Conservation (phyloP, 495 filamentous ascomycete species). For the Neurospora tetraspora region DNA sequence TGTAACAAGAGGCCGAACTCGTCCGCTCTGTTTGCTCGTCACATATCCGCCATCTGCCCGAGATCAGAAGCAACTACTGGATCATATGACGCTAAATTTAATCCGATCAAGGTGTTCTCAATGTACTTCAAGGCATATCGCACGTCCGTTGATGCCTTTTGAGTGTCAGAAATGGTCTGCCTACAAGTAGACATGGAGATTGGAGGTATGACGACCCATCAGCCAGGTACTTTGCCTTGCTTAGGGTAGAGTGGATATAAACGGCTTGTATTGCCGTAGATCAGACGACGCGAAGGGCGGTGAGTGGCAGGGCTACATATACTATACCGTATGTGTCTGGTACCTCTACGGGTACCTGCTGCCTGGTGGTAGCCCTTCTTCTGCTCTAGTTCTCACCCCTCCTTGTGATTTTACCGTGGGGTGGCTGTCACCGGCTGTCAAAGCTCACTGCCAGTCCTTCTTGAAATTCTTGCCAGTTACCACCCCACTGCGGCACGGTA, state of each 20-base stretch:
- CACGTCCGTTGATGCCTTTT: background rate
- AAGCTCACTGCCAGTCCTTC: background rate
- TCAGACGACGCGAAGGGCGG: background rate
- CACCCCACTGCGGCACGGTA: background rate
- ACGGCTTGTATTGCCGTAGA: background rate
- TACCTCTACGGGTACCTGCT: background rate
- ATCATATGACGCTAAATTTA: background rate
- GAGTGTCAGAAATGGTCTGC: too few relatives aligned
- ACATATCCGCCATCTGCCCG: background rate
- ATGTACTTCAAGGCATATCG: background rate
- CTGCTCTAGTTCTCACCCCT: background rate
- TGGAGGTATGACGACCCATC: background rate
- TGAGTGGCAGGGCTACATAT: background rate
- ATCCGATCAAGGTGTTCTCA: background rate
- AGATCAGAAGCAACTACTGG: background rate
- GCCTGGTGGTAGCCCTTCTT: background rate
- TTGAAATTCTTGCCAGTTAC: background rate
- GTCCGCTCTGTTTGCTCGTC: background rate
- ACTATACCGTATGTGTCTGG: background rate
- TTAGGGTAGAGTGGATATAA: background rate
- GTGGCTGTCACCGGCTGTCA: background rate
- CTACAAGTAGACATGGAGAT: background rate
- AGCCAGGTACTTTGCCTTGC: background rate
- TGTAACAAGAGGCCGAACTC: background rate
- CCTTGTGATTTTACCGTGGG: background rate